Percentiles rank a stretch among this genome's conserved stretches.
Evolutionary conservation across 2,329 filamentous ascomycete species (phyloP).

Genomic region (Geoglossum cookeanum): DNA sequence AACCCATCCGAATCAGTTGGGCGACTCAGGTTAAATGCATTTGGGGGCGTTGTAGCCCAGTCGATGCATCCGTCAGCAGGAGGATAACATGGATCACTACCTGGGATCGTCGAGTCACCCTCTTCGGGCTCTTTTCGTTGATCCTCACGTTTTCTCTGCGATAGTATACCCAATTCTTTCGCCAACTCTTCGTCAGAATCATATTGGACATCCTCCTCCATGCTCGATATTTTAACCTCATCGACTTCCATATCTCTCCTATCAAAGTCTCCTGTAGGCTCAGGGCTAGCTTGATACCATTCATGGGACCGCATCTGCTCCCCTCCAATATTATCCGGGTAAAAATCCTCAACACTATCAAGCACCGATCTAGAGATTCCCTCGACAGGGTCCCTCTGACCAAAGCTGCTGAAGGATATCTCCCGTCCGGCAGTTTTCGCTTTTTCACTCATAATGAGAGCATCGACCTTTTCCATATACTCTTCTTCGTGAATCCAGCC

Average conservation of each 20-base stretch:
- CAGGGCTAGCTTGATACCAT: neutral
- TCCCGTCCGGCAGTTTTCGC: conserved; percentile 24
- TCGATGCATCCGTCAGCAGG: neutral
- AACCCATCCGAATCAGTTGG: neutral
- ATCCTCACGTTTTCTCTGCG: conserved; percentile 10
- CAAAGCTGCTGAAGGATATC: conserved; percentile 46
- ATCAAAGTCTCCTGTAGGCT: neutral
- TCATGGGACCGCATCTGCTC: neutral
- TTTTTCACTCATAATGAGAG: conserved; percentile 46
- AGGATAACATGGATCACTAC: neutral
- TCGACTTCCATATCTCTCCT: conserved; percentile 36
- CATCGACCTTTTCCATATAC: conserved; percentile 44
- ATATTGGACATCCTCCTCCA: conserved; percentile 24
- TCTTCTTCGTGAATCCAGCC: conserved; percentile 90
- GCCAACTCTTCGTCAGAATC: conserved; percentile 24
- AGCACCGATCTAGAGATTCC: conserved; percentile 52
- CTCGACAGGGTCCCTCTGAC: conserved; percentile 33
- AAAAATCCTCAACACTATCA: conserved; percentile 76
- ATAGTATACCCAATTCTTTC: conserved; percentile 17
- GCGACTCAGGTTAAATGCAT: neutral
- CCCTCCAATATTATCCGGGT: conserved; percentile 40
- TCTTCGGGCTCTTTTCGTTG: conserved; percentile 3
- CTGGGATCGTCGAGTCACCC: neutral
- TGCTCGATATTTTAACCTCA: conserved; percentile 36
- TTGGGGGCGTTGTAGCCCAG: neutral